Base-by-base conservation (phyloP, 768 basidiomycete genomes). In the Kwoniella shandongensis region DNA sequence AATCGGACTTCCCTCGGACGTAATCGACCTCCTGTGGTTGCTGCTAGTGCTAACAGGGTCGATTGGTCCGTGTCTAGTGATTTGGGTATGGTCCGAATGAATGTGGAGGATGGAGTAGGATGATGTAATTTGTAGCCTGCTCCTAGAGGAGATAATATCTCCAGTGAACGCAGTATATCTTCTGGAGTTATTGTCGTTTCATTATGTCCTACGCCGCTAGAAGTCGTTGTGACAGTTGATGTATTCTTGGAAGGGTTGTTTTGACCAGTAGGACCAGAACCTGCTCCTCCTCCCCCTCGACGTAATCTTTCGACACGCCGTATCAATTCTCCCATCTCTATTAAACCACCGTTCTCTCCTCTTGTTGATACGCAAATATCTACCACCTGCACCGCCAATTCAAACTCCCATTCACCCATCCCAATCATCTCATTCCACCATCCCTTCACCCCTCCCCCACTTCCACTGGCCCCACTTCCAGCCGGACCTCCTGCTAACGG, bases 361-460 rank as follows among this genome's bases (percentile, higher is more conserved):
- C 78, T 50, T 1, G 72, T 75, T 3, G 71, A 67, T 8, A 79
- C 68, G 54, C 79, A 79, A 3, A 80, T 72, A 62, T 80, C 80
- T 8, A 96, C 90, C 59, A 94, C 88, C 79, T 94, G 94, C 36
- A 97, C 91, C 10, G 91, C 91, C 5, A 98, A 83, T 70, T 96
- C 93, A 73, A 90, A 88, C 67, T 92, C 88, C 91, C 92, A 98
- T 73, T 98, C 96, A 15, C 90, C 86, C 51, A 96, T 77, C 12
- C 77, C 76, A 4, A 79, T 82, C 69, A 91, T 79, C 72, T 93
- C 91, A 2, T 87, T 86, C 90, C 91, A 96, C 85, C 89, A 89
- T 1, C 91, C 90, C 25, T 66, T 61, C 10, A 30, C 57, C 0
- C 69, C 70, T 3, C 70, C 70, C 0, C 72, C 73, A 1, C 61